Percentiles rank a stretch among this genome's conserved stretches.
phyloP scores from a whole-genome alignment of 306 rosid genomes.

The Cercis canadensis region DNA sequence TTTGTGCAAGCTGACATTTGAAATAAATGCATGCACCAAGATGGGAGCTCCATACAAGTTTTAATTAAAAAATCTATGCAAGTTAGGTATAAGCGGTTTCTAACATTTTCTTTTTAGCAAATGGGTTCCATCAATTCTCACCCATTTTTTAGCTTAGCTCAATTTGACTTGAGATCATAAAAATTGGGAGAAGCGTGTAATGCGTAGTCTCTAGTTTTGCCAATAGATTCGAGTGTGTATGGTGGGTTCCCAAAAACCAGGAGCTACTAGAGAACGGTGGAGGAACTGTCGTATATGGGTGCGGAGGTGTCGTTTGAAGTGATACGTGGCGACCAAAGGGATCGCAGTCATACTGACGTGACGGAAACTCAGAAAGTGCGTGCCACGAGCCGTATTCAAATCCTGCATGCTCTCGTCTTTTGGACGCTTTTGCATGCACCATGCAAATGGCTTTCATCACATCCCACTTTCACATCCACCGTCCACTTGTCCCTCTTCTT shows the following conservation, averaged over 20 bases:
- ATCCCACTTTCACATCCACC: background rate
- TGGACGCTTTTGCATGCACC: background rate
- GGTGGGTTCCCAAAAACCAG: background rate
- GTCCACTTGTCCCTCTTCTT: background rate
- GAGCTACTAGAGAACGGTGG: background rate
- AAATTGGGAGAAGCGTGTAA: too few species aligned
- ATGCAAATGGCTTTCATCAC: too few species aligned
- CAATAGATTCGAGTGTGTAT: too few species aligned
- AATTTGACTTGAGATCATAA: too few species aligned
- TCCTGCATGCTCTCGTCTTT: background rate
- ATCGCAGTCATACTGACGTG: background rate
- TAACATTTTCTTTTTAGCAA: too few species aligned
- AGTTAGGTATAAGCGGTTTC: too few species aligned
- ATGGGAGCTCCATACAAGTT: background rate
- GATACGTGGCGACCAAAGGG: background rate
- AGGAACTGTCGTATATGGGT: background rate
- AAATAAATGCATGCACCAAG: background rate
- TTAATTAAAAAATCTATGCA: too few species aligned
- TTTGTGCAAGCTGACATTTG: too few species aligned
- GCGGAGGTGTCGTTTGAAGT: background rate
- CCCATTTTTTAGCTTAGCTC: too few species aligned
- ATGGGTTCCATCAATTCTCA: too few species aligned
- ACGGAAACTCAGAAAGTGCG: background rate
- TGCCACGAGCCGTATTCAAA: background rate
- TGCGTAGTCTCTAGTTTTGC: too few species aligned